A percentile compares a stretch with the other conserved stretches of the same genome.
Evolutionary conservation across 495 filamentous ascomycete genomes (phyloP).

Genomic region (Penicillium chermesinum): DNA sequence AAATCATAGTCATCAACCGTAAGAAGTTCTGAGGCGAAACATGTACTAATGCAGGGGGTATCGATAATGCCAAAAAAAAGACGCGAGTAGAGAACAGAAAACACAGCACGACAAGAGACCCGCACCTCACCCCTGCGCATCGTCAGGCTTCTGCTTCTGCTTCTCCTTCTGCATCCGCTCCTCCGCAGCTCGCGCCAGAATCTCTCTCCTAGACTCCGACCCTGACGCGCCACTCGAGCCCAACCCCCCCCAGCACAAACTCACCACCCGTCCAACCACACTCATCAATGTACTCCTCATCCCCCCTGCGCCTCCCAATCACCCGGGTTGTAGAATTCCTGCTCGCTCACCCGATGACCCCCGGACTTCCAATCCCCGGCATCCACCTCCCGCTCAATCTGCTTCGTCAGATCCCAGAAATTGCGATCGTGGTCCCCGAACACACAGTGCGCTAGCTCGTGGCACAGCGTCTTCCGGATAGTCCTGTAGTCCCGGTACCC

Average conservation of each 20-base stretch:
- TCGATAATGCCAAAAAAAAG: neutral
- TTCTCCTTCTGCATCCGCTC: conserved; percentile 59
- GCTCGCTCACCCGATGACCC: conserved; percentile 57
- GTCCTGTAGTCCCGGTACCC: conserved; percentile 88
- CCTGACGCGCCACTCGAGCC: conserved; percentile 20
- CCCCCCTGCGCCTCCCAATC: conserved; percentile 50
- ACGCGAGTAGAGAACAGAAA: neutral
- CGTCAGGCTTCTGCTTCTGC: conserved; percentile 31
- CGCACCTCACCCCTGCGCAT: conserved; percentile 7
- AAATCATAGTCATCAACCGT: too few species aligned
- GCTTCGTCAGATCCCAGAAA: conserved; percentile 82
- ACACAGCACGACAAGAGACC: too few species aligned
- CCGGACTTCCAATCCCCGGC: conserved; percentile 66
- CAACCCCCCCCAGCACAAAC: conserved; percentile 70
- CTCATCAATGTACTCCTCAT: conserved; percentile 59
- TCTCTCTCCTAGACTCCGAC: conserved; percentile 55
- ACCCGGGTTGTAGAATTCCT: conserved; percentile 66
- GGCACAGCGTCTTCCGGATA: conserved; percentile 86
- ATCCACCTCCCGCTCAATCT: conserved; percentile 86
- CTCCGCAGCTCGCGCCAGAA: conserved; percentile 70
- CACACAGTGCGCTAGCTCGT: conserved; percentile 93
- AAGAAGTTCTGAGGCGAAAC: too few species aligned
- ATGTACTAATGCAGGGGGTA: neutral
- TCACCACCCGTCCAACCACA: conserved; percentile 84
- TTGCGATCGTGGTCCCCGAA: conserved; percentile 72